phyloP scores from a whole-genome alignment of 108 stramenopile genomes.

The Cylindrotheca closterium region DNA sequence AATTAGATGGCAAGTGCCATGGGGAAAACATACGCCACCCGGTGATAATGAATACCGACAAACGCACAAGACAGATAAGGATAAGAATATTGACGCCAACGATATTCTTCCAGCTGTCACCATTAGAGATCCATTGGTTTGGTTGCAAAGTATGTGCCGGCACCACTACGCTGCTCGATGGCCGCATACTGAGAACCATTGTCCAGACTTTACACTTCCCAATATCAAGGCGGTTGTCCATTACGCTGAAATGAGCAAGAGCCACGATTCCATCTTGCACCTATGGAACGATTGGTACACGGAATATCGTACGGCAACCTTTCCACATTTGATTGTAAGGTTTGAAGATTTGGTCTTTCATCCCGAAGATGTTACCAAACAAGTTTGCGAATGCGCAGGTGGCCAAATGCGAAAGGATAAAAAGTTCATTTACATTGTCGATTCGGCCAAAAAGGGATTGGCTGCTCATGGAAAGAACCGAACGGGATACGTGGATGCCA shows the following conservation, averaged over 20 bases:
- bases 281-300: slow-evolving; percentile 69
- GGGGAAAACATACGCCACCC: slow-evolving; percentile 84
- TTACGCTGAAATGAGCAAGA: slow-evolving; percentile 22
- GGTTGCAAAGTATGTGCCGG: slow-evolving; percentile 78
- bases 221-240: slow-evolving; percentile 24
- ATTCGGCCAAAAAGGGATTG: slow-evolving; percentile 69
- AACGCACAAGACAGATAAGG: slow-evolving; percentile 40
- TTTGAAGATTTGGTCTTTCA: slow-evolving; percentile 80
- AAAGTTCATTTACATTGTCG: slow-evolving; percentile 63
- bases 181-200: slow-evolving; percentile 36
- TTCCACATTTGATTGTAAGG: slow-evolving; percentile 76
- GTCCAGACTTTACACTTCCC: slow-evolving; percentile 60
- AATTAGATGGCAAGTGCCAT: slow-evolving; percentile 60
- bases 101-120: slow-evolving; percentile 42
- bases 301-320: slow-evolving; percentile 54
- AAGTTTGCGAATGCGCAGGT: slow-evolving; percentile 71
- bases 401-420: slow-evolving; percentile 34
- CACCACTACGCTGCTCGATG: slow-evolving; percentile 66
- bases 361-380: slow-evolving; percentile 44
- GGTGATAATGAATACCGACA: slow-evolving; percentile 42
- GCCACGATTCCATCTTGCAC: slow-evolving; percentile 49
- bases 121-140: slow-evolving; percentile 74
- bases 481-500: slow-evolving; percentile 65
- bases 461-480: slow-evolving; percentile 24
- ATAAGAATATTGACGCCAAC: slow-evolving; percentile 35